Evolutionary conservation across 2,329 filamentous ascomycete species (phyloP).

Genomic region (Pseudopithomyces maydicus): DNA sequence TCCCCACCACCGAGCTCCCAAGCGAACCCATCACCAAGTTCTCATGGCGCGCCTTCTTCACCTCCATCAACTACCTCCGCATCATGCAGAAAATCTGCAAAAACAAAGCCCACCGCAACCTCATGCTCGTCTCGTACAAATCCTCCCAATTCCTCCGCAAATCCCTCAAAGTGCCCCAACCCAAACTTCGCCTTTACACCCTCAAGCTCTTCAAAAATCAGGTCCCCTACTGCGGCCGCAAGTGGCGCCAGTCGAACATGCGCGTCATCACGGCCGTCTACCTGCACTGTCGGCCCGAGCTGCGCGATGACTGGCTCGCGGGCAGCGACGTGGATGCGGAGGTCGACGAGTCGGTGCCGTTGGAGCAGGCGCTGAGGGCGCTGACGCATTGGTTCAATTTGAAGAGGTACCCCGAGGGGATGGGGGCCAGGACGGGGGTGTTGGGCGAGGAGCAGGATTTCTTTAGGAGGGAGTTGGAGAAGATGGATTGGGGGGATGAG

Average conservation of each 20-base stretch:
- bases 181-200: constrained; percentile 86
- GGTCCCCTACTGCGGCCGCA: constrained; percentile 95
- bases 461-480: constrained; percentile 56
- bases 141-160: constrained; percentile 91
- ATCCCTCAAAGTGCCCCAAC: constrained; percentile 87
- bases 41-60: constrained; percentile 94
- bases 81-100: constrained; percentile 98
- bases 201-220: constrained; percentile 99
- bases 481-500: constrained; percentile 51
- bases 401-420: constrained; percentile 77
- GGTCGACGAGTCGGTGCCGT: constrained; percentile 87
- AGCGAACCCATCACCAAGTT: constrained; percentile 82
- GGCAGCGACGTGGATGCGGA: constrained; percentile 91
- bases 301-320: constrained; percentile 92
- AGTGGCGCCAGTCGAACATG: constrained; percentile 99
- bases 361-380: constrained; percentile 87
- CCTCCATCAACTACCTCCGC: constrained; percentile 91
- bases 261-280: constrained; percentile 97
- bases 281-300: constrained; percentile 87
- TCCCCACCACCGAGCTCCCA: constrained; percentile 73
- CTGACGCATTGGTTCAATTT: constrained; percentile 96
- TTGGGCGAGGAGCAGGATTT: constrained; percentile 54
- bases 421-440: constrained; percentile 57
- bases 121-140: constrained; percentile 95
- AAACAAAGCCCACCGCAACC: constrained; percentile 90